Evolutionary conservation across 257 asterid genomes (phyloP).

Genomic region (Echium plantagineum): DNA sequence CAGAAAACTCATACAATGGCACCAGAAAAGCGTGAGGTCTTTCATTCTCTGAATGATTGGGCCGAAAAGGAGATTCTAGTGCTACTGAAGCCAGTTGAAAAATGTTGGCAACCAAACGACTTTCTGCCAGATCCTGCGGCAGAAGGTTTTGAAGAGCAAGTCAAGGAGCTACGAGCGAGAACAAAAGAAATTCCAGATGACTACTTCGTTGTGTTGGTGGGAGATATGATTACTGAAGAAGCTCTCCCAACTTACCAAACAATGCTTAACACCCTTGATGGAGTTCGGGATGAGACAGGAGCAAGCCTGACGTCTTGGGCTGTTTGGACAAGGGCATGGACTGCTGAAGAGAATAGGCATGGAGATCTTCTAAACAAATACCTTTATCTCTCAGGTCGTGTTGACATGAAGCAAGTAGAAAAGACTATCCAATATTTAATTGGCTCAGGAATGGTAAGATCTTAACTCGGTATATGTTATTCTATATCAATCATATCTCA

Average conservation of each 20-base stretch:
- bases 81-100: constrained; percentile 42
- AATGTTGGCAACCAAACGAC: constrained; percentile 48
- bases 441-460: constrained; percentile 50
- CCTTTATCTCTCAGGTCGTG: constrained; percentile 49
- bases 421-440: constrained; percentile 44
- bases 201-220: constrained; percentile 42
- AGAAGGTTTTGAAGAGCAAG: constrained; percentile 44
- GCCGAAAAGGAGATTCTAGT: constrained; percentile 35
- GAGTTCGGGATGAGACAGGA: constrained; percentile 46
- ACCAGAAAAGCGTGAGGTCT: constrained; percentile 48
- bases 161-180: constrained; percentile 33
- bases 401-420: constrained; percentile 49
- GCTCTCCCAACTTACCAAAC: constrained; percentile 58
- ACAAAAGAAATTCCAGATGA: constrained; percentile 39
- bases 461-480: background rate
- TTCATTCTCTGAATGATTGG: constrained; percentile 32
- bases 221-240: constrained; percentile 52
- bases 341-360: constrained; percentile 56
- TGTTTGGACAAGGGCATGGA: constrained; percentile 56
- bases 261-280: constrained; percentile 46
- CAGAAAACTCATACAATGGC: constrained; percentile 42
- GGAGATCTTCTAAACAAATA: constrained; percentile 52
- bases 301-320: constrained; percentile 58
- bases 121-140: constrained; percentile 44
- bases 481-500: background rate